Conservation (phyloP, 768 basidiomycete species). For the Termitomyces sp. region DNA sequence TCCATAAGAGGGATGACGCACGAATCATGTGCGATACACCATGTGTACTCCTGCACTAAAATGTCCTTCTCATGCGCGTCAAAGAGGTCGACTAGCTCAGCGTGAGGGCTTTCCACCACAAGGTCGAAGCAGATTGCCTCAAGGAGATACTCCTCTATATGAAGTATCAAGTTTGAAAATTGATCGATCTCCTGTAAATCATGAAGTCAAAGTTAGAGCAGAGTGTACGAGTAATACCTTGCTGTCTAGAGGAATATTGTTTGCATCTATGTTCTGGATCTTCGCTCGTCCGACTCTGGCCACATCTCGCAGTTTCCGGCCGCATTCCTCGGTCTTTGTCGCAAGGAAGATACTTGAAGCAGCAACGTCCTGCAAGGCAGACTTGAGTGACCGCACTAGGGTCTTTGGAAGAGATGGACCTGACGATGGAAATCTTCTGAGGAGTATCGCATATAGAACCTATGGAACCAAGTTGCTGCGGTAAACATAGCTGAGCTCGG, state of each 20-base stretch:
- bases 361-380: conserved; percentile 60
- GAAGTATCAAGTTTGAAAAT: conserved; percentile 61
- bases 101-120: conserved; percentile 71
- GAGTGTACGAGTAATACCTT: conserved; percentile 40
- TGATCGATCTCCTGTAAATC: conserved; percentile 64
- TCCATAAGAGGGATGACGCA: conserved; percentile 25
- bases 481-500: conserved; percentile 81
- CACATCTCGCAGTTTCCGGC: conserved; percentile 81
- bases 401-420: conserved; percentile 30
- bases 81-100: conserved; percentile 69
- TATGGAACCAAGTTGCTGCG: conserved; percentile 86
- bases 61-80: conserved; percentile 43
- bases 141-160: conserved; percentile 72
- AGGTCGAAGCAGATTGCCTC: conserved; percentile 88
- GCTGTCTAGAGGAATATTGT: conserved; percentile 55
- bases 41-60: conserved; percentile 66
- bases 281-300: conserved; percentile 73
- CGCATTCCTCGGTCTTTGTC: conserved; percentile 90
- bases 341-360: conserved; percentile 85
- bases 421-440: conserved; percentile 80
- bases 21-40: conserved; percentile 89
- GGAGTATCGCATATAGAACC: conserved; percentile 85
- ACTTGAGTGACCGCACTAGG: conserved; percentile 2
- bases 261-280: conserved; percentile 47
- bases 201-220: conserved; percentile 1